Evolutionary conservation across 225 moss, liverwort and hornwort species (phyloP), one percentile per base, ranked within the genome.

Genomic region (Polytrichum formosum): DNA sequence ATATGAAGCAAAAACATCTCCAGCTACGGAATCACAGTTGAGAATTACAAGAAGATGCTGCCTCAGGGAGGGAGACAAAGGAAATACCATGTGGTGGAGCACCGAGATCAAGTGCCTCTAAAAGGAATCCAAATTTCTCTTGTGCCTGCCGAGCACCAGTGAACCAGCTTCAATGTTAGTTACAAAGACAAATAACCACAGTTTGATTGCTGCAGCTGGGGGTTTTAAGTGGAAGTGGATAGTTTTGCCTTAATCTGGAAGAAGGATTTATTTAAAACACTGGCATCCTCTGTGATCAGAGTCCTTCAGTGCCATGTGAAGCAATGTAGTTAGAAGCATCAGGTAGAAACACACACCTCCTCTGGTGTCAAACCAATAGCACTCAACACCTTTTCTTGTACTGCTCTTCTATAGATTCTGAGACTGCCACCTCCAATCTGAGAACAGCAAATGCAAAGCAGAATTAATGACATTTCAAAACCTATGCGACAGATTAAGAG

Each of bases 341-440:
- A 46, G 46, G 4, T 46, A 16, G 3, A 46, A 16, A 13, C 55
- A 69, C 78, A n/a, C 63, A 96, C 96, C 87, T 98, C 85, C 82
- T 91, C 73, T 53, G 76, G 74, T 63, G 91, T 92, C 78, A 98
- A 75, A 64, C 94, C 92, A 58, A 98, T 88, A 35, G 94, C 92
- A 78, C 81, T 88, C 65, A 98, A 76, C 74, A 94, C 94, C 67
- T 82, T 88, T 73, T 98, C 94, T 80, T 98, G 98, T 58, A 98
- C 84, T 53, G 93, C 88, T 85, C 92, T 84, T 46, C 78, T 91
- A 77, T 94, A 94, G 76, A 90, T 94, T 66, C 98, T 90, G 77
- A 98, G 74, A 85, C 98, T 98, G 78, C 98, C 98, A 72, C 98
- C 98, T 75, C 94, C 98, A 73, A 98, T 72, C 94, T 96, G 79